Evolutionary conservation across 139 green algal species (phyloP).

Genomic region (Chlamydomonas urium): DNA sequence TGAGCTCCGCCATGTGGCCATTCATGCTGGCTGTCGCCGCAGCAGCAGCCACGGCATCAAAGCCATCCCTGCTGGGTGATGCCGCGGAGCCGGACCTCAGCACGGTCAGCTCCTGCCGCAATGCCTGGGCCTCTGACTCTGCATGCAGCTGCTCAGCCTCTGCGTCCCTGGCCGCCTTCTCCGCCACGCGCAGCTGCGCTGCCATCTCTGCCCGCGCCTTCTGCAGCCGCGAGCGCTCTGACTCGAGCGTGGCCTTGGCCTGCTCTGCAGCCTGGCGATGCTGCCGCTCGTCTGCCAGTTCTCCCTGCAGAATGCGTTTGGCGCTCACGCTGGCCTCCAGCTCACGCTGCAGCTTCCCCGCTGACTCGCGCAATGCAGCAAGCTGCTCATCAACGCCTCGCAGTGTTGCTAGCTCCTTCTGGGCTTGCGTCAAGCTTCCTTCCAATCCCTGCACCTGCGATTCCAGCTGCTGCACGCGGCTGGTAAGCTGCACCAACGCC

Average conservation of each 20-base stretch:
- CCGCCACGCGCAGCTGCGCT: conserved; percentile 37
- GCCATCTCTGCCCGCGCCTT: conserved; percentile 32
- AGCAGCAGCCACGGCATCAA: too few relatives aligned
- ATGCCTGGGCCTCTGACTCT: conserved; percentile 42
- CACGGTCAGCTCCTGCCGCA: conserved; percentile 57
- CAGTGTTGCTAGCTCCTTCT: conserved; percentile 10
- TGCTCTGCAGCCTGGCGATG: conserved; percentile 28
- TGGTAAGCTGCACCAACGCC: conserved; percentile 10
- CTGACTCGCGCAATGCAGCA: not conserved
- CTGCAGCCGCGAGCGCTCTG: conserved; percentile 23
- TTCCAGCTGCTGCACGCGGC: not conserved
- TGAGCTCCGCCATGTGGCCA: too few relatives aligned
- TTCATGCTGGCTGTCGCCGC: too few relatives aligned
- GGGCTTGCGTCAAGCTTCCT: not conserved
- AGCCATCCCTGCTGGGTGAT: too few relatives aligned
- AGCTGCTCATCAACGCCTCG: conserved; percentile 25
- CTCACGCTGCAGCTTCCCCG: conserved; percentile 14
- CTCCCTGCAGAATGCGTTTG: conserved; percentile 22
- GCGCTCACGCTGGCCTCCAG: conserved; percentile 16
- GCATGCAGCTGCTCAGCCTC: conserved; percentile 56
- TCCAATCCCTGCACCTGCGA: conserved; percentile 9
- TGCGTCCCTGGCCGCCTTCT: conserved; percentile 42
- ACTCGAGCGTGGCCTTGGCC: conserved; percentile 29
- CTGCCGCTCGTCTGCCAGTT: conserved; percentile 30
- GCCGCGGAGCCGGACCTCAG: too few relatives aligned